phyloP scores from a whole-genome alignment of 1,284 basidiomycete genomes.

The Heterobasidion parviporum region DNA sequence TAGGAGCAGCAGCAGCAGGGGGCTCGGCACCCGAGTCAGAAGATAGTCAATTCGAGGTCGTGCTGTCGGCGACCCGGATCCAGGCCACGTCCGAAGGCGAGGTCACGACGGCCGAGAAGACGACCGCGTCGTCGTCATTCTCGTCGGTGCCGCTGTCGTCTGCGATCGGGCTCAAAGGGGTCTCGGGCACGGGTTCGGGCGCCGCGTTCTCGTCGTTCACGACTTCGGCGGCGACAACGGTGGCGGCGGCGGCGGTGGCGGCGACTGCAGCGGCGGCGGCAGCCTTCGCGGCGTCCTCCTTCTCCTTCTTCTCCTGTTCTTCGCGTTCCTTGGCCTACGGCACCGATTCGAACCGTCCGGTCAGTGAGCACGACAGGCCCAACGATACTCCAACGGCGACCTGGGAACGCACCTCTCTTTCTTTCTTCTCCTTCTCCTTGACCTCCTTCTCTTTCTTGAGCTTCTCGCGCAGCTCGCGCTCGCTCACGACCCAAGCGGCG shows the following conservation, averaged over 20 bases:
- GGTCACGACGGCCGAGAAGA: slow-evolving; percentile 13
- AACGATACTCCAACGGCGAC: neutral
- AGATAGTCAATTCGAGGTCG: slow-evolving; percentile 24
- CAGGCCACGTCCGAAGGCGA: slow-evolving; percentile 17
- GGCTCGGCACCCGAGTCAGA: slow-evolving; percentile 4
- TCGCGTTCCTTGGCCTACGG: slow-evolving; percentile 26
- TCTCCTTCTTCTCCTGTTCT: slow-evolving; percentile 23
- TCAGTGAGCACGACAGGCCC: neutral
- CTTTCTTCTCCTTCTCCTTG: slow-evolving; percentile 46
- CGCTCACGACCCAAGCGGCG: slow-evolving; percentile 59
- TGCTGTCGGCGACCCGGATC: slow-evolving; percentile 18
- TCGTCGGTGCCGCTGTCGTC: slow-evolving; percentile 20
- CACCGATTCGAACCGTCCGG: slow-evolving; percentile 17
- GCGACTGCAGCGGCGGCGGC: slow-evolving; percentile 26
- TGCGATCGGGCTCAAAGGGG: slow-evolving; percentile 5
- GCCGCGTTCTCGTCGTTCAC: slow-evolving; percentile 15
- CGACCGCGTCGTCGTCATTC: slow-evolving; percentile 17
- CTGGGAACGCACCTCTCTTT: slow-evolving; percentile 37
- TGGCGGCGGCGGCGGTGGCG: neutral
- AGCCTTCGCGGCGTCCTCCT: slow-evolving; percentile 33
- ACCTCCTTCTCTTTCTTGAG: slow-evolving; percentile 63
- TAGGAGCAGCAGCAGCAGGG: neutral
- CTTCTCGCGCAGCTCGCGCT: slow-evolving; percentile 64
- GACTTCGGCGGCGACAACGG: slow-evolving; percentile 1
- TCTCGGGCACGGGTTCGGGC: slow-evolving; percentile 20